These are phyloP conservation scores for Pythium brassicae DNA, from an alignment of 352 stramenopile genomes.

Conservation along the genomic window DNA sequence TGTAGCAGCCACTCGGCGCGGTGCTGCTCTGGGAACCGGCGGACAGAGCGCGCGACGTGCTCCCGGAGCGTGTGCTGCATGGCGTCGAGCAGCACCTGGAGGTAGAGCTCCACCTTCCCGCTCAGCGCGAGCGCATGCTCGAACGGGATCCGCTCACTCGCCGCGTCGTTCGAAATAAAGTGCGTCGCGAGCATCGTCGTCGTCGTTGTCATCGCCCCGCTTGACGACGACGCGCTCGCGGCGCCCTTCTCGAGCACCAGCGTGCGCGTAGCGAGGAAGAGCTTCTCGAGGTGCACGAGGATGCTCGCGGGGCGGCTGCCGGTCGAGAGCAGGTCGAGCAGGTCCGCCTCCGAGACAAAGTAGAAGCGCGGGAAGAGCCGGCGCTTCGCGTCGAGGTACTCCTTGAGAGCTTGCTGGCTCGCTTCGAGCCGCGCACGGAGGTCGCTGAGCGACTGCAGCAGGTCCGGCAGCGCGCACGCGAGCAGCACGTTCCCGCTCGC, in stretches of 20 bases:
- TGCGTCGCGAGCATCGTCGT: slow-evolving; percentile 58
- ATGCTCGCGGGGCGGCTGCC: slow-evolving; percentile 86
- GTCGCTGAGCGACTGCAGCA: slow-evolving; percentile 69
- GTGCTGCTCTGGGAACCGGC: slow-evolving; percentile 85
- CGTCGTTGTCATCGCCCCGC: slow-evolving; percentile 10
- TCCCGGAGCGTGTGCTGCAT: slow-evolving; percentile 89
- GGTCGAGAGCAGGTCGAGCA: slow-evolving; percentile 94
- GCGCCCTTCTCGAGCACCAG: slow-evolving; percentile 54
- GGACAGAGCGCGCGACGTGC: slow-evolving; percentile 84
- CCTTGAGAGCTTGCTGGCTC: slow-evolving; percentile 92
- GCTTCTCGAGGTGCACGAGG: slow-evolving; percentile 90
- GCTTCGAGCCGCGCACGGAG: slow-evolving; percentile 81
- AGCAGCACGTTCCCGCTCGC: slow-evolving; percentile 61
- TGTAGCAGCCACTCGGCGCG: slow-evolving; percentile 93
- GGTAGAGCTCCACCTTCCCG: slow-evolving; percentile 96
- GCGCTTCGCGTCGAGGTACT: slow-evolving; percentile 93
- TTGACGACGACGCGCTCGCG: no score
- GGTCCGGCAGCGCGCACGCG: slow-evolving; percentile 80
- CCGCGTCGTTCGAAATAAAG: slow-evolving; percentile 89
- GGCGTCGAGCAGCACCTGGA: slow-evolving; percentile 89
- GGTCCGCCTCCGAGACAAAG: slow-evolving; percentile 93
- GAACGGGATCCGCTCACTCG: slow-evolving; percentile 88
- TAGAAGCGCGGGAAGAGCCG: slow-evolving; percentile 93
- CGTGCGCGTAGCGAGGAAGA: slow-evolving; percentile 66
- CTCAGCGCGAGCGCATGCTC: slow-evolving; percentile 83